Conservation (phyloP, 805 yeast species). For the Blastobotrys peoriensis region DNA sequence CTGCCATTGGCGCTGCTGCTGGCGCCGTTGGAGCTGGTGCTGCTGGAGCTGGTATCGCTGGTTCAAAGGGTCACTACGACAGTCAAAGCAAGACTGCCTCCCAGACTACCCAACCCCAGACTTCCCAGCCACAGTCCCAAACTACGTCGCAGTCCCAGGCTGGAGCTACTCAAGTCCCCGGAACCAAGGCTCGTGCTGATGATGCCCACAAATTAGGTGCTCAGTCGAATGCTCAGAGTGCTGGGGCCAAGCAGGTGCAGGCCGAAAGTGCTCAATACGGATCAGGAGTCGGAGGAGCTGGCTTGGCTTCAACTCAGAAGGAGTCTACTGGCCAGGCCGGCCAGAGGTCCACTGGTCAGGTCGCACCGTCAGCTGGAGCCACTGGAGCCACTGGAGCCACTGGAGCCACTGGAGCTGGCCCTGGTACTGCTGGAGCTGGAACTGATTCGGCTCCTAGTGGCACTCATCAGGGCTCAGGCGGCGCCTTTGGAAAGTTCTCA, state of each 20-base stretch:
- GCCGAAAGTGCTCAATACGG: too few species aligned
- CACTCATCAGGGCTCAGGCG: too few species aligned
- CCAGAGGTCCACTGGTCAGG: too few species aligned
- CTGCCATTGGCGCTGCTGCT: background rate
- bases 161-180: background rate
- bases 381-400: too few species aligned
- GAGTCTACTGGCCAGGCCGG: too few species aligned
- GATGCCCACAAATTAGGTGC: background rate
- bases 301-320: too few species aligned
- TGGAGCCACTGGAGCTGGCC: background rate
- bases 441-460: background rate
- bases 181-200: background rate
- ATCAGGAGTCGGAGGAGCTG: too few species aligned
- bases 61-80: background rate
- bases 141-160: background rate
- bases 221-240: background rate
- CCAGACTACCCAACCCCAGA: background rate
- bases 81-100: background rate
- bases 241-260: too few species aligned
- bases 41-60: slow-evolving; percentile 7
- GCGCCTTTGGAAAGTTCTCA: too few species aligned
- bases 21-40: slow-evolving; percentile 4
- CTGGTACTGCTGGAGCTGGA: background rate
- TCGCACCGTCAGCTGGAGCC: too few species aligned
- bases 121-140: background rate